These are phyloP conservation scores for Rhizopus arrhizus DNA, from an alignment of 371 early-diverging fungal species.

Conservation along the genomic window DNA sequence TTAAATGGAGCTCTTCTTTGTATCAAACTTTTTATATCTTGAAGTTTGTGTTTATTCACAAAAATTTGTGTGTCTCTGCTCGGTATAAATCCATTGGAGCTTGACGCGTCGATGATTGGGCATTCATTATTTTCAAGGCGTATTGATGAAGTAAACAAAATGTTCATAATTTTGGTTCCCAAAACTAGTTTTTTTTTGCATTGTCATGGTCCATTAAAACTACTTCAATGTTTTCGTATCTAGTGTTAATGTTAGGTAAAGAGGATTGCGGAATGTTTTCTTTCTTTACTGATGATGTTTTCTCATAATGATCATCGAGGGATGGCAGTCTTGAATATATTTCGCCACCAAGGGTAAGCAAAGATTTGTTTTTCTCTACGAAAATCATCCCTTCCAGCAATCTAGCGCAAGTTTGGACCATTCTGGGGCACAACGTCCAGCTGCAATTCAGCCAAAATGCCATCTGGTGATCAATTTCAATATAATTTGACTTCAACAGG, in stretches of 20 bases:
- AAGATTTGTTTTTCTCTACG: conserved; percentile 7
- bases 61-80: conserved; percentile 18
- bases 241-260: conserved; percentile 14
- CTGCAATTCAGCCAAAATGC: conserved; percentile 12
- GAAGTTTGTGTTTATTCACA: conserved; percentile 12
- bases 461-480: conserved; percentile 10
- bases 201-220: conserved; percentile 15
- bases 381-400: conserved; percentile 13
- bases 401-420: not conserved
- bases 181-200: conserved; percentile 25
- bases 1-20: not conserved
- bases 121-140: conserved; percentile 15
- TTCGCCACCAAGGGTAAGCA: conserved; percentile 11
- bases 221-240: conserved; percentile 15
- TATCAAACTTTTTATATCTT: conserved; percentile 11
- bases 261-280: conserved; percentile 12
- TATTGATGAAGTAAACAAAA: conserved; percentile 21
- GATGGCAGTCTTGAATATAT: conserved; percentile 17
- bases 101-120: conserved; percentile 23
- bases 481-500: conserved; percentile 12
- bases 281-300: conserved; percentile 11
- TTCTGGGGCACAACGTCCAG: conserved; percentile 7
- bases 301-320: conserved; percentile 15
- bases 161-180: conserved; percentile 30
- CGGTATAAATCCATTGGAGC: conserved; percentile 27